These are phyloP conservation scores for Centella asiatica DNA, from an alignment of 129 eudicot genomes.

Conservation along the genomic window DNA sequence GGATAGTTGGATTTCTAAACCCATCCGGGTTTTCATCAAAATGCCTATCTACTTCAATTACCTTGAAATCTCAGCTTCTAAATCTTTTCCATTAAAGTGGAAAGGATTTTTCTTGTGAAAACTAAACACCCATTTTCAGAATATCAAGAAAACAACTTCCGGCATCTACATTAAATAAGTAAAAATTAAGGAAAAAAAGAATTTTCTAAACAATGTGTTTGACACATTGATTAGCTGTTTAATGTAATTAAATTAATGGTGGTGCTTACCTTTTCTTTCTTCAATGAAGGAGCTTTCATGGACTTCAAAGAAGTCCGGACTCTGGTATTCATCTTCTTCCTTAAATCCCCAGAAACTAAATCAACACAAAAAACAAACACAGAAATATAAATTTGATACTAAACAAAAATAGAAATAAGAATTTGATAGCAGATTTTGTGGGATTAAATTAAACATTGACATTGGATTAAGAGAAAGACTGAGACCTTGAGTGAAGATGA, in stretches of 20 bases:
- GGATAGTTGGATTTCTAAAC: conserved; percentile 8
- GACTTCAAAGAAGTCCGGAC: conserved; percentile 24
- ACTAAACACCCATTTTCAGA: background rate
- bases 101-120: background rate
- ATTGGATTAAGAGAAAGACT: too few relatives aligned
- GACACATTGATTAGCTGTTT: background rate
- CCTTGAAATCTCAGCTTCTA: conserved; percentile 5
- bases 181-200: too few relatives aligned
- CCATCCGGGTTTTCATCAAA: conserved; percentile 7
- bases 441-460: too few relatives aligned
- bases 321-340: conserved; percentile 38
- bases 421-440: too few relatives aligned
- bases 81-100: conserved; percentile 3
- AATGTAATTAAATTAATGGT: background rate
- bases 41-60: conserved; percentile 5
- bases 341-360: conserved; percentile 19
- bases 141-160: background rate
- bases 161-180: background rate
- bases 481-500: too few relatives aligned
- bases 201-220: background rate
- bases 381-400: too few relatives aligned
- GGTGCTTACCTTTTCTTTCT: conserved; percentile 33
- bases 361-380: conserved; percentile 40
- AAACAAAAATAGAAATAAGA: too few relatives aligned
- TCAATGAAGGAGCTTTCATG: conserved; percentile 24